Base-by-base conservation (phyloP, 441 rosid species). In the Euphorbia celastroides region DNA sequence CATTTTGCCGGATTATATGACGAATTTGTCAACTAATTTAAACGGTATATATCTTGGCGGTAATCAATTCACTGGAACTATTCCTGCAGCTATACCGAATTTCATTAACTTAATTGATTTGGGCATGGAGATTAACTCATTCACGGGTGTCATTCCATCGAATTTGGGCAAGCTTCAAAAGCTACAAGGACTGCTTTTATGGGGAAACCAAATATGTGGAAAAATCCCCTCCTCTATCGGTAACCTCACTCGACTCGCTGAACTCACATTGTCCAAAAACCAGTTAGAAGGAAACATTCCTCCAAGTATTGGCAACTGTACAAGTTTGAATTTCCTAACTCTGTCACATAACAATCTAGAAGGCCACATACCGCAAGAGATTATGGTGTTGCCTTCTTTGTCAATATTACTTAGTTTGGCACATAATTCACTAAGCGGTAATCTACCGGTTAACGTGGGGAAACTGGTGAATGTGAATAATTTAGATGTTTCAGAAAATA, bases 11-110 rank as follows among this genome's bases (percentile, higher is more conserved):
- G 20, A 17, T 17, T 57, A 58, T 10, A 7, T 70, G 4, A 38
- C 69, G 2, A 70, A 64, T 34, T 41, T 70, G 41, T 64, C 69
- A 2, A 17, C 16, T 38, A 5, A 32, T 5, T 59, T 52, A 14
- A 38, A 0, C 26, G 2, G 2, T 0, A 19, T 64, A 38, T 5
- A 9, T 17, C 27, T 62, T 14, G 16, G 34, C 0, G 17, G 25
- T 5, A 70, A 62, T 56, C 10, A 56, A 17, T 27, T 70, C 11
- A 41, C 6, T 1, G 68, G 68, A 19, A 23, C 0, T 5, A 42
- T 70, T 41, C 67, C 62, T 54, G 26, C 57, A 20, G 26, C 27
- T 7, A 20, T 52, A 30, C 22, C 20, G 32, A 30, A 17, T 12
- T 19, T 30, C 20, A 23, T 57, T 41, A 57, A 57, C 62, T 57